These are phyloP conservation scores for Penicillium goetzii DNA, from an alignment of 495 filamentous ascomycete genomes.

Conservation along the genomic window DNA sequence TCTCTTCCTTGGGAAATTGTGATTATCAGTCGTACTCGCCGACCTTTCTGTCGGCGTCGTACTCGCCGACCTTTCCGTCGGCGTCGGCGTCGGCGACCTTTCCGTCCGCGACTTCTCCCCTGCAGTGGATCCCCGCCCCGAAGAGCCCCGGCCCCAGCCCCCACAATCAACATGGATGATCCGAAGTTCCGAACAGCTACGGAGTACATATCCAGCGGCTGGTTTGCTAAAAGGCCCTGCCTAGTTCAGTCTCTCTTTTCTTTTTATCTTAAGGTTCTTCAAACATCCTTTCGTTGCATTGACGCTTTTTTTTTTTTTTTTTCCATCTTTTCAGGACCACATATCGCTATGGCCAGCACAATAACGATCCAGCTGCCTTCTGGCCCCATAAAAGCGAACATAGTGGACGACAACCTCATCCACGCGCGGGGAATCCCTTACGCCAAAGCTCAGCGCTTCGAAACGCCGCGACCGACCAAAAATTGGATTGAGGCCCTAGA, in stretches of 20 bases:
- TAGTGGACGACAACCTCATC: neutral
- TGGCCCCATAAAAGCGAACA: slow-evolving; percentile 8
- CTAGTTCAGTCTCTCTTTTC: neutral
- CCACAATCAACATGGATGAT: neutral
- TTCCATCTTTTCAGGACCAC: neutral
- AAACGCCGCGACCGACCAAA: slow-evolving; percentile 7
- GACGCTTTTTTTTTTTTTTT: no score
- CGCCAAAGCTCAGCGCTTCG: slow-evolving; percentile 16
- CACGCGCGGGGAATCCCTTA: slow-evolving; percentile 20
- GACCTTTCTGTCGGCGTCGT: no score
- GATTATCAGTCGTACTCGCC: neutral
- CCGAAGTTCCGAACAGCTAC: neutral
- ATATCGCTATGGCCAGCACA: slow-evolving; percentile 1
- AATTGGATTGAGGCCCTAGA: slow-evolving; percentile 8
- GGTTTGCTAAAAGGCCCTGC: neutral
- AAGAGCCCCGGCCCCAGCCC: neutral
- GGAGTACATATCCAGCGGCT: neutral
- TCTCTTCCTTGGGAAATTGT: neutral
- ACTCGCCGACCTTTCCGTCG: neutral
- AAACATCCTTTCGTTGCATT: neutral
- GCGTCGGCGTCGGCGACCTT: no score
- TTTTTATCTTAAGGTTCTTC: neutral
- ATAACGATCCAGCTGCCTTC: slow-evolving; percentile 3
- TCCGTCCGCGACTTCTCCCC: neutral
- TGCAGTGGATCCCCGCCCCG: neutral